Percentiles rank a stretch among this genome's conserved stretches.
phyloP scores from a whole-genome alignment of 78 protist species.

The Tieghemostelium lacteum region DNA sequence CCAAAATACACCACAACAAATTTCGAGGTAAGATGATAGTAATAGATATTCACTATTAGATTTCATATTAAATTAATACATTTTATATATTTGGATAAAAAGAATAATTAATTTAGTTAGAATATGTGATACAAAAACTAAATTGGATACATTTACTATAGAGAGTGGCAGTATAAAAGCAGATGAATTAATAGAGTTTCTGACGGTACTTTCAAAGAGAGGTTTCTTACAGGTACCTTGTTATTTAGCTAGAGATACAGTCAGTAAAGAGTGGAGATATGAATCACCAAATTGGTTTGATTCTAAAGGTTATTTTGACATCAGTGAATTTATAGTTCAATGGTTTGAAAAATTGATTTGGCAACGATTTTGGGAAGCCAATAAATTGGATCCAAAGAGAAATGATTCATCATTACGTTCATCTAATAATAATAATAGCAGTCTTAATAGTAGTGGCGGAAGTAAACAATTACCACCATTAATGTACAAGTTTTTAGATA shows the following conservation, averaged over 20 bases:
- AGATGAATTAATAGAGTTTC: constrained; percentile 14
- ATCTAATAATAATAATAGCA: too few relatives aligned
- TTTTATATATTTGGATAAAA: neutral
- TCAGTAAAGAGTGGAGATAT: constrained; percentile 28
- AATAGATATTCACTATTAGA: neutral
- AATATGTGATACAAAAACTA: constrained; percentile 48
- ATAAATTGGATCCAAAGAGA: constrained; percentile 8
- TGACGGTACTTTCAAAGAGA: constrained; percentile 32
- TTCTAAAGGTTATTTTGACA: constrained; percentile 37
- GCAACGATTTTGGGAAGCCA: constrained; percentile 51
- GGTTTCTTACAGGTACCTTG: constrained; percentile 54
- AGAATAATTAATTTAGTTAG: constrained; percentile 59
- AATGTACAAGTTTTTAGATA: constrained; percentile 10
- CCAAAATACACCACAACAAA: too few relatives aligned
- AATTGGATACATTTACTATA: constrained; percentile 59
- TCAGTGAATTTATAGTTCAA: constrained; percentile 50
- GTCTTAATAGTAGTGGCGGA: too few relatives aligned
- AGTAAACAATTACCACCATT: too few relatives aligned
- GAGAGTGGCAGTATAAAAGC: constrained; percentile 39
- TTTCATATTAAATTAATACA: neutral
- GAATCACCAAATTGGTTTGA: constrained; percentile 65
- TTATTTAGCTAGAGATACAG: constrained; percentile 13
- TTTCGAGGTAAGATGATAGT: constrained; percentile 45
- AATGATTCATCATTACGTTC: neutral
- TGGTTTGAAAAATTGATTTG: constrained; percentile 70